These are phyloP conservation scores for Globisporangium okanoganense DNA, from an alignment of 352 stramenopile species.

Conservation along the genomic window DNA sequence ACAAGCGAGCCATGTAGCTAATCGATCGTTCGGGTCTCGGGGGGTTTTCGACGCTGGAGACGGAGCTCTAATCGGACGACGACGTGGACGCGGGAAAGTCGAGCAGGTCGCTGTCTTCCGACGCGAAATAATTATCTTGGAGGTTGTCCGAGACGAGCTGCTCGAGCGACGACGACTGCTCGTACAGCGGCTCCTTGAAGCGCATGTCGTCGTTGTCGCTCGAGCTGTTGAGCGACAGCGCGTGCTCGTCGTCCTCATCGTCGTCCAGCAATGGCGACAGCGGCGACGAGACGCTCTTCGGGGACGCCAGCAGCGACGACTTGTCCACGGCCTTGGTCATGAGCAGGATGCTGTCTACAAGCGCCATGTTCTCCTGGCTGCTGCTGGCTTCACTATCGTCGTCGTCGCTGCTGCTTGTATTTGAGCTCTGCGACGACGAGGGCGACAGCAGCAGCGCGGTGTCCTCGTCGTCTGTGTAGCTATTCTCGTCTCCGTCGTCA, in stretches of 20 bases:
- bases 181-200: slow-evolving; percentile 21
- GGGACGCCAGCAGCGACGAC: slow-evolving; percentile 47
- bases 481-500: not conserved
- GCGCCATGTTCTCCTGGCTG: slow-evolving; percentile 56
- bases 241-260: slow-evolving; percentile 41
- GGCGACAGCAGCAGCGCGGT: not conserved
- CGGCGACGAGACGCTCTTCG: slow-evolving; percentile 59
- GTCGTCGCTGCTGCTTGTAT: not conserved
- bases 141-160: slow-evolving; percentile 75
- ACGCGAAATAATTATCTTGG: slow-evolving; percentile 63
- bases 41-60: not conserved
- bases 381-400: slow-evolving; percentile 1
- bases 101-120: slow-evolving; percentile 63
- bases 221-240: slow-evolving; percentile 7
- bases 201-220: slow-evolving; percentile 22
- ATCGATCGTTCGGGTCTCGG: not conserved
- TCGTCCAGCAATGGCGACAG: slow-evolving; percentile 39
- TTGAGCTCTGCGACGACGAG: not conserved
- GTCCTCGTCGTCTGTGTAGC: slow-evolving; percentile 11
- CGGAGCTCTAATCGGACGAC: slow-evolving; percentile 11
- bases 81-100: slow-evolving; percentile 39
- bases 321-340: slow-evolving; percentile 72
- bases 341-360: slow-evolving; percentile 75
- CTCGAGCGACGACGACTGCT: slow-evolving; percentile 43
- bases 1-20: slow-evolving; percentile 7